Base-by-base conservation (phyloP, 495 filamentous ascomycete genomes). In the Trichoderma asperelloides region DNA sequence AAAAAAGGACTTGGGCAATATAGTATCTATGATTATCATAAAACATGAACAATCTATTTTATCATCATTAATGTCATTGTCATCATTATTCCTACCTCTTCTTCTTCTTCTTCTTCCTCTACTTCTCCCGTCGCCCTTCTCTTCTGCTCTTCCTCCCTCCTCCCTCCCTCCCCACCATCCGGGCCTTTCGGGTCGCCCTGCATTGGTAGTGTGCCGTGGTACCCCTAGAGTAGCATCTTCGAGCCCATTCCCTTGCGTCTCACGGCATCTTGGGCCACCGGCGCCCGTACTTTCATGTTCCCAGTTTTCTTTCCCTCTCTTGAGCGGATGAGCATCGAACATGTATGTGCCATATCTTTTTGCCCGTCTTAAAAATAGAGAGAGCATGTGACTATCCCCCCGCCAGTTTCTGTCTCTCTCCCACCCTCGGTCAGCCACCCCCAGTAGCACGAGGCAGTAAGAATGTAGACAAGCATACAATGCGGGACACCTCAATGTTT, bases 201-300 rank as follows among this genome's bases (percentile, higher is more conserved):
- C 55, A 60, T 60, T 60, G 55, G 55, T 60, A 47, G 43, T 47
- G 43, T 37, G 33, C 11, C 43, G 43, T 47, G 43, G n/a, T 47
- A 47, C 43, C 43, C 43, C 43, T 37, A 47, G 43, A 16, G 43
- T 47, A 16, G 43, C 43, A 2, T 30, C 49, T 21, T n/a, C 16
- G 43, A 47, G 43, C 27, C 23, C 27, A 15, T 13, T 13, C 55
- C 55, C 25, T 60, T 60, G 55, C 55, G 55, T 60, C 55, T 60
- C 55, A 60, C 55, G 27, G 55, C 55, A 60, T 60, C n/a, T 37
- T 27, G n/a, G 27, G 55, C 25, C 55, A 28, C 25, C 13, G n/a
- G 25, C 55, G 13, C 43, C 43, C 43, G 43, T 47, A 13, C 13
- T 47, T 3, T 18, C 18, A 15, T 12, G 43, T n/a, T 47, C 13